Percentiles rank a stretch among this genome's conserved stretches.
Conservation (phyloP, 768 basidiomycete genomes). For the Lactarius trivialis region DNA sequence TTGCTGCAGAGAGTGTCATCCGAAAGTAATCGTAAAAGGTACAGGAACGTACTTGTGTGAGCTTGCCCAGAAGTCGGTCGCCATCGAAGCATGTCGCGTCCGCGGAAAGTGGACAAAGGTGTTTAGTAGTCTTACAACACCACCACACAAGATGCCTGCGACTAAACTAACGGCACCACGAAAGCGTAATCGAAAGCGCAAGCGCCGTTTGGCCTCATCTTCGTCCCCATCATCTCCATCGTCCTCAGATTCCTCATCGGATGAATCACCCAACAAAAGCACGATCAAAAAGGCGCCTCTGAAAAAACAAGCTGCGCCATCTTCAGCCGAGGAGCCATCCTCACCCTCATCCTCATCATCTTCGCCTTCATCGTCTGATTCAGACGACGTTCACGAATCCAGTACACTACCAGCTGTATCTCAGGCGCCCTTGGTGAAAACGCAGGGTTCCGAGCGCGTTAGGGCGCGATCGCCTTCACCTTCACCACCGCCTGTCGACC, state of each 20-base stretch:
- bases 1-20: slow-evolving; percentile 46
- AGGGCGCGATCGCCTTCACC: slow-evolving; percentile 29
- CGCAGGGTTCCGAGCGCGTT: not conserved
- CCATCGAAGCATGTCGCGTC: slow-evolving; percentile 45
- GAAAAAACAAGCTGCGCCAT: slow-evolving; percentile 5
- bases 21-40: no score
- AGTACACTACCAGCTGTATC: slow-evolving; percentile 4
- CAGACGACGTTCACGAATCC: slow-evolving; percentile 8
- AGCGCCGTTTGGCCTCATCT: slow-evolving; percentile 29
- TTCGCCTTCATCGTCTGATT: slow-evolving; percentile 23
- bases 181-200: slow-evolving; percentile 32
- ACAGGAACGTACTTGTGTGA: slow-evolving; percentile 61
- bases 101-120: not conserved
- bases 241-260: slow-evolving; percentile 25
- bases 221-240: slow-evolving; percentile 27
- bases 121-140: not conserved
- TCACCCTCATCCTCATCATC: slow-evolving; percentile 19
- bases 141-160: slow-evolving; percentile 11
- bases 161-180: slow-evolving; percentile 25
- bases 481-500: slow-evolving; percentile 29
- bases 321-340: not conserved
- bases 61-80: slow-evolving; percentile 88
- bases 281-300: slow-evolving; percentile 3
- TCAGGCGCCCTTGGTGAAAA: not conserved
- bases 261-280: slow-evolving; percentile 1